phyloP scores from a whole-genome alignment of 805 yeast species.

The Candida ipomoeae region DNA sequence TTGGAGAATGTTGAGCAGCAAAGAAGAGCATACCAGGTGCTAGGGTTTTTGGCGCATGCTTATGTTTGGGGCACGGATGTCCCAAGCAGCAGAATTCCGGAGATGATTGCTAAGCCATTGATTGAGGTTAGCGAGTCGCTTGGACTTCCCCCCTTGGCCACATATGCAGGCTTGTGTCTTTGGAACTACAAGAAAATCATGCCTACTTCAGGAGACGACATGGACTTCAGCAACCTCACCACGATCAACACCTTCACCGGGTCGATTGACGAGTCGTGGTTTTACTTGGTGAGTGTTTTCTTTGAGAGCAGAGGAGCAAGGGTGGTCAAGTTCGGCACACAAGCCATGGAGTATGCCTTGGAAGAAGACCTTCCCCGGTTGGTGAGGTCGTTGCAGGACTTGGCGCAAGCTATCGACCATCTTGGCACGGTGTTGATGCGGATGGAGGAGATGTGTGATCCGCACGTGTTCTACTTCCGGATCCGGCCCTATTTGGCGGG shows the following conservation, averaged over 20 bases:
- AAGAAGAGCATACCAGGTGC: conserved; percentile 76
- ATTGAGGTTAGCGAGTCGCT: conserved; percentile 52
- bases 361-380: conserved; percentile 41
- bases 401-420: conserved; percentile 73
- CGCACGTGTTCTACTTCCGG: conserved; percentile 82
- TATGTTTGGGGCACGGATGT: conserved; percentile 79
- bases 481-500: conserved; percentile 91
- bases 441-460: conserved; percentile 94
- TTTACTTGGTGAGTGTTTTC: conserved; percentile 80
- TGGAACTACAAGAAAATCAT: conserved; percentile 79
- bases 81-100: conserved; percentile 63
- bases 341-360: conserved; percentile 57
- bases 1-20: conserved; percentile 47
- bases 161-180: conserved; percentile 80
- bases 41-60: conserved; percentile 81
- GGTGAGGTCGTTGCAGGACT: conserved; percentile 46
- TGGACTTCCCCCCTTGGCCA: conserved; percentile 79
- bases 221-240: conserved; percentile 65
- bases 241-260: conserved; percentile 87
- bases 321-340: conserved; percentile 62
- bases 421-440: conserved; percentile 69
- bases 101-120: conserved; percentile 67
- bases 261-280: conserved; percentile 89
- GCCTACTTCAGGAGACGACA: conserved; percentile 32
- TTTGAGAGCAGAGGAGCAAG: conserved; percentile 81